A percentile compares a stretch with the other conserved stretches of the same genome.
Evolutionary conservation across 768 basidiomycete genomes (phyloP).

Genomic region (Tulasnella sp.): DNA sequence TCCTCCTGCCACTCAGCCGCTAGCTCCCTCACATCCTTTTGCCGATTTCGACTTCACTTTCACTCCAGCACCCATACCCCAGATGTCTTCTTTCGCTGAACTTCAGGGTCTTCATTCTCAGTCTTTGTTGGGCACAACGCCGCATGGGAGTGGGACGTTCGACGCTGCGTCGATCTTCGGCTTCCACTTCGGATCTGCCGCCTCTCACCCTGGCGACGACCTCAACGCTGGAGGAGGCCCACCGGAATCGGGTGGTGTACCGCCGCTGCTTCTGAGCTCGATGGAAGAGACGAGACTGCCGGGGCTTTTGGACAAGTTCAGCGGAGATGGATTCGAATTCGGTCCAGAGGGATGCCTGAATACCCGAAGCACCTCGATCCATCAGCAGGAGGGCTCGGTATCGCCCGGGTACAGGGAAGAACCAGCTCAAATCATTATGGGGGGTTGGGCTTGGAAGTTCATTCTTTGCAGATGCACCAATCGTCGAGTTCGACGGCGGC

Average conservation of each 20-base stretch:
- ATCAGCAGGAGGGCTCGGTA: neutral
- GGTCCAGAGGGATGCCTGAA: slow-evolving; percentile 36
- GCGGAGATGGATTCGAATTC: slow-evolving; percentile 50
- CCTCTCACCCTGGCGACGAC: neutral
- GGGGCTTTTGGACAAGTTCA: slow-evolving; percentile 78
- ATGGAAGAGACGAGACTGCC: slow-evolving; percentile 74
- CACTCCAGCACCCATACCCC: neutral
- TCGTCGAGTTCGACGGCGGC: too few relatives aligned
- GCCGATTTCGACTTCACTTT: slow-evolving; percentile 17
- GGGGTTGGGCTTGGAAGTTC: neutral
- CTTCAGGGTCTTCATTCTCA: neutral
- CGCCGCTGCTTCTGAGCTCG: slow-evolving; percentile 55
- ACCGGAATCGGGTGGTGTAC: neutral
- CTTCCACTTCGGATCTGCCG: neutral
- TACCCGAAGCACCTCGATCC: slow-evolving; percentile 16
- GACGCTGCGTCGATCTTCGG: neutral
- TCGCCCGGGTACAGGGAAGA: neutral
- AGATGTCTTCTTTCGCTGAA: neutral
- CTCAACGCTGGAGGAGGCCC: neutral
- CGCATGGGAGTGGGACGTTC: neutral
- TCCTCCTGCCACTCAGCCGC: neutral
- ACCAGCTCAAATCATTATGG: neutral
- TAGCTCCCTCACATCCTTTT: neutral
- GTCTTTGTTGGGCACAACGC: neutral
- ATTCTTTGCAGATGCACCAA: neutral